Evolutionary conservation across 1,139 yeast species (phyloP).

Genomic region (Pichiaceae sp.): DNA sequence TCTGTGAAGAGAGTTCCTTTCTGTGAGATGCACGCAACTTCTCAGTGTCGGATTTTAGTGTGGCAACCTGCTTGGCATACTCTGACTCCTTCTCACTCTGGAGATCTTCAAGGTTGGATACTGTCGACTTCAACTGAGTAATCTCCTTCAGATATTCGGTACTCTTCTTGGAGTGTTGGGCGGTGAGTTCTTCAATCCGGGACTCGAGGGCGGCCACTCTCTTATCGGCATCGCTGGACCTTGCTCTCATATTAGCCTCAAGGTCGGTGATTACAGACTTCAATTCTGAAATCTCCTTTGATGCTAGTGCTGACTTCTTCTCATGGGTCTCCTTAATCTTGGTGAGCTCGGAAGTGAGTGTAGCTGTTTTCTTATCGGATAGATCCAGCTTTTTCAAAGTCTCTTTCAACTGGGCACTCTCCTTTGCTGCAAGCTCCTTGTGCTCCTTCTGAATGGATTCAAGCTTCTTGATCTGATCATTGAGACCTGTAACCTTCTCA

Average conservation of each 20-base stretch:
- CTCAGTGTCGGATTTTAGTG: background rate
- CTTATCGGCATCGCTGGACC: background rate
- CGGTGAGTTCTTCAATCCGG: background rate
- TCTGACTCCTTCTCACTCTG: background rate
- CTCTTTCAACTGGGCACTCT: constrained; percentile 4
- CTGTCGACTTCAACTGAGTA: background rate
- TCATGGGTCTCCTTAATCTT: background rate
- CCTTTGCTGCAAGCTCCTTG: constrained; percentile 2
- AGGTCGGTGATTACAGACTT: background rate
- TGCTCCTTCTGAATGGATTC: background rate
- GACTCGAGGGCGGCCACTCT: background rate
- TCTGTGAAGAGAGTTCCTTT: no score
- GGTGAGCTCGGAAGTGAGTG: background rate
- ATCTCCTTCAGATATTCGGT: background rate
- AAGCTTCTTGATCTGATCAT: background rate
- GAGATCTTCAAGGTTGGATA: background rate
- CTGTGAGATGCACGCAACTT: background rate
- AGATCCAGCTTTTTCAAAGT: background rate
- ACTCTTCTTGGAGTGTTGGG: no score
- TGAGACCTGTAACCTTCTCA: background rate
- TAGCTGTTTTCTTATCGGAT: background rate
- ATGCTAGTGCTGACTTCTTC: background rate
- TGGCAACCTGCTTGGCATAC: background rate
- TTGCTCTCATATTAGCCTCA: background rate
- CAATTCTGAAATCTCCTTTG: background rate